Base-by-base conservation (phyloP, 2,329 filamentous ascomycete genomes). In the Aureobasidium leucospermi region DNA sequence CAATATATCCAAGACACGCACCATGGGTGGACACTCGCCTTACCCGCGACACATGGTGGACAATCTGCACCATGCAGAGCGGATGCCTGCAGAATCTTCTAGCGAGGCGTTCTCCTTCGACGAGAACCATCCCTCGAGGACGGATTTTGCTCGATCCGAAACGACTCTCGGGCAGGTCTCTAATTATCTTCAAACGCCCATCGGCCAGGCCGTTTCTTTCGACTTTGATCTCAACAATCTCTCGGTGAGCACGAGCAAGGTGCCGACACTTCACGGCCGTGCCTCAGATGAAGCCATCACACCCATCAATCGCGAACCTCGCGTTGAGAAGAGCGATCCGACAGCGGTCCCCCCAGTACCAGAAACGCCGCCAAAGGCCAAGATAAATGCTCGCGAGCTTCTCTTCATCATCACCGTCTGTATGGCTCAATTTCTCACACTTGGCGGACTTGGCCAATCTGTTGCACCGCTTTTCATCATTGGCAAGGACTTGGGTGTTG, bases 381-480 rank as follows among this genome's bases (percentile, higher is more conserved):
- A 32, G 23, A 13, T 41, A 3, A 48, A 31, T 45, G 36, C 34
- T 39, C 42, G 55, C n/a, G 58, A 59, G 16, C 34, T 59, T 10
- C 15, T 60, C 31, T 63, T 63, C 60, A 58, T 63, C 45, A 16
- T 49, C 36, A 57, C 42, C 16, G 45, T 63, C n/a, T 63, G 60
- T 19, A 45, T 60, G 45, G 62, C 62, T 46, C 62, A 63, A 29
- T 62, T 63, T 28, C 48, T 60, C 13, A 60, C 62, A 2, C 62
- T 62, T 29, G 61, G 19, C n/a, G 60, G 61, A 8, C 60, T 61
- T 53, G 60, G 45, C 36, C 60, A 61, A 48, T 68, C 64, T 6
- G 64, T 78, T 8, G 71, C 72, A 13, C 73, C 74, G 1, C 68
- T 79, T 16, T 73, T 78, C 57, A 69, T 78, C 57, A 80, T 82